phyloP scores from a whole-genome alignment of 2,329 filamentous ascomycete species.

The Dactylellina haptotyla region DNA sequence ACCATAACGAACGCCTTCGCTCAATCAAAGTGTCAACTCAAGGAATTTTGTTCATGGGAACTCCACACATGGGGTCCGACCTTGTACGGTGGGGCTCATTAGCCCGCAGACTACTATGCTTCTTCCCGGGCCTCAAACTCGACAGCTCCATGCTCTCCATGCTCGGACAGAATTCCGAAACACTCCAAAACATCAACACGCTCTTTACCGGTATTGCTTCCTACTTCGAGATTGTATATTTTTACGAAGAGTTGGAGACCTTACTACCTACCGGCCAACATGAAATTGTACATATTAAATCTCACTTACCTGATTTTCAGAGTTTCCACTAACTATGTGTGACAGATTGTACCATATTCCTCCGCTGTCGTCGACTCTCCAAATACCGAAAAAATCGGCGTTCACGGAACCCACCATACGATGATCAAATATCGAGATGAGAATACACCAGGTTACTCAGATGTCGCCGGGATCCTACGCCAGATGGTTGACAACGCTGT shows the following conservation, averaged over 20 bases:
- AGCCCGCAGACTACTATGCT: slow-evolving; percentile 74
- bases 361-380: slow-evolving; percentile 71
- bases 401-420: slow-evolving; percentile 75
- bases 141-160: slow-evolving; percentile 75
- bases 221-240: slow-evolving; percentile 74
- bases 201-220: slow-evolving; percentile 77
- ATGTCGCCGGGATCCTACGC: slow-evolving; percentile 64
- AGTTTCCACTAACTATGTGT: neutral
- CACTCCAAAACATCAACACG: slow-evolving; percentile 76
- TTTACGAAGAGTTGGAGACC: slow-evolving; percentile 79
- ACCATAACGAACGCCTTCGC: slow-evolving; percentile 57
- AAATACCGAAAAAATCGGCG: slow-evolving; percentile 64
- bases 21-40: slow-evolving; percentile 67
- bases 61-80: slow-evolving; percentile 77
- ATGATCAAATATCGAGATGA: slow-evolving; percentile 78
- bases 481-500: slow-evolving; percentile 47
- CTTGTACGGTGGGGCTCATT: slow-evolving; percentile 74
- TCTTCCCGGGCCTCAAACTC: slow-evolving; percentile 74
- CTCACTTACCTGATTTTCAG: too few species aligned
- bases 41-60: slow-evolving; percentile 79
- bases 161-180: slow-evolving; percentile 78
- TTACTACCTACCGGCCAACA: slow-evolving; percentile 63
- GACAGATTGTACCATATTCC: slow-evolving; percentile 73
- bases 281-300: slow-evolving; percentile 56
- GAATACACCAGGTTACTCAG: slow-evolving; percentile 73